Conservation (phyloP, 2,329 filamentous ascomycete species). For the Pseudogymnoascus verrucosus region DNA sequence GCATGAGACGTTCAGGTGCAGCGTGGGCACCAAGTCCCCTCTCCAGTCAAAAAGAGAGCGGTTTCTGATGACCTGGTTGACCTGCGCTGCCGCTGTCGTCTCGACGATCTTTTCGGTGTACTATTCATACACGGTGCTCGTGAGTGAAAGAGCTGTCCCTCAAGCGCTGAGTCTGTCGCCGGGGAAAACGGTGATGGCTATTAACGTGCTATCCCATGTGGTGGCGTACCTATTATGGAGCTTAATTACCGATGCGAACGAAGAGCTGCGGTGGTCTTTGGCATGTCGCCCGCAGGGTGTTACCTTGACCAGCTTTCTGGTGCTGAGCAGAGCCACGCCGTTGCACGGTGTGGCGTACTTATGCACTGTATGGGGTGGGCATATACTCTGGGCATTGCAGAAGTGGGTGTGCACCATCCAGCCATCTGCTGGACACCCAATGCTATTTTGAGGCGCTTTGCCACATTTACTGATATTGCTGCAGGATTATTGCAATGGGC, state of each 20-base stretch:
- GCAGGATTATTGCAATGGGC: neutral
- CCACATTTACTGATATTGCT: neutral
- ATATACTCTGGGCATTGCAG: constrained; percentile 1
- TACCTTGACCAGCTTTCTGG: constrained; percentile 1
- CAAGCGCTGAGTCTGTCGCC: neutral
- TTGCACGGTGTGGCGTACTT: constrained; percentile 5
- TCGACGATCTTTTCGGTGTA: neutral
- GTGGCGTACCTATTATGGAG: neutral
- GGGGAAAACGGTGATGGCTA: neutral
- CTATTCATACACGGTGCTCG: constrained; percentile 5
- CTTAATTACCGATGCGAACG: constrained; percentile 1
- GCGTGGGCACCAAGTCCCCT: constrained; percentile 1
- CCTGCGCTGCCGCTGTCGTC: neutral
- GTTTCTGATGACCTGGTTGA: neutral
- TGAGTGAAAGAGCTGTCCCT: neutral
- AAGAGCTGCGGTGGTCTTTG: constrained; percentile 5
- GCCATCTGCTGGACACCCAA: neutral
- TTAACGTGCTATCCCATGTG: constrained; percentile 5
- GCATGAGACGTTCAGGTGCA: neutral
- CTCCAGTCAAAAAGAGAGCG: neutral
- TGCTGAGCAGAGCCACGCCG: constrained; percentile 4
- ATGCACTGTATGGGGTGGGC: neutral
- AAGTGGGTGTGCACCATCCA: constrained; percentile 1
- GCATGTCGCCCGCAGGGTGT: constrained; percentile 2
- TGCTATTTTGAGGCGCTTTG: neutral